Evolutionary conservation across 176 grass and related monocot species (phyloP).

Genomic region (Urochloa ruziziensis): DNA sequence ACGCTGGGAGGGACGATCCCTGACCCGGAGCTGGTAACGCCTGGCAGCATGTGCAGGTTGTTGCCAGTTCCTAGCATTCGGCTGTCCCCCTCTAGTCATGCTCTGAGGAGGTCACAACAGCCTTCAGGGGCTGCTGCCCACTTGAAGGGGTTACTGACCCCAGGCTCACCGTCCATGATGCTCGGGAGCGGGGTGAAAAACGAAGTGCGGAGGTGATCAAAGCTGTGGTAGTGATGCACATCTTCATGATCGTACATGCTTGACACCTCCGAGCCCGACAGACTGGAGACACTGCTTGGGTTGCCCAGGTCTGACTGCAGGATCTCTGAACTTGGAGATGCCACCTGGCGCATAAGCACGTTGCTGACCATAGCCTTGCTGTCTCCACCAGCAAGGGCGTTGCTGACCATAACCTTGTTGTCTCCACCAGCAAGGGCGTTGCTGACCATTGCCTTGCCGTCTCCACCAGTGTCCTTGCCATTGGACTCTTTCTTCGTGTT

Average conservation of each 20-base stretch:
- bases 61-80: constrained; percentile 31
- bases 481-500: constrained; percentile 63
- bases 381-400: background rate
- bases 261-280: constrained; percentile 80
- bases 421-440: background rate
- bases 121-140: constrained; percentile 69
- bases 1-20: constrained; percentile 30
- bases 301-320: constrained; percentile 66
- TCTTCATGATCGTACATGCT: constrained; percentile 64
- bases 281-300: constrained; percentile 50
- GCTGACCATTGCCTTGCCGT: background rate
- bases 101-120: constrained; percentile 78
- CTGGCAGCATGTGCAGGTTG: constrained; percentile 7
- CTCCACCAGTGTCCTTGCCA: constrained; percentile 8
- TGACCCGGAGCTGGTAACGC: constrained; percentile 14
- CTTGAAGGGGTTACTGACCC: constrained; percentile 45
- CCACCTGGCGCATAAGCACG: constrained; percentile 8
- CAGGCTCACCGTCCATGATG: constrained; percentile 56
- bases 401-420: background rate
- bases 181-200: constrained; percentile 61
- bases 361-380: constrained; percentile 3
- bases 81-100: constrained; percentile 54
- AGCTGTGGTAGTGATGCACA: constrained; percentile 40
- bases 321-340: constrained; percentile 68
- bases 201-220: constrained; percentile 51